Evolutionary conservation across 1,139 yeast genomes (phyloP).

Genomic region (Kodamaea fungicola): DNA sequence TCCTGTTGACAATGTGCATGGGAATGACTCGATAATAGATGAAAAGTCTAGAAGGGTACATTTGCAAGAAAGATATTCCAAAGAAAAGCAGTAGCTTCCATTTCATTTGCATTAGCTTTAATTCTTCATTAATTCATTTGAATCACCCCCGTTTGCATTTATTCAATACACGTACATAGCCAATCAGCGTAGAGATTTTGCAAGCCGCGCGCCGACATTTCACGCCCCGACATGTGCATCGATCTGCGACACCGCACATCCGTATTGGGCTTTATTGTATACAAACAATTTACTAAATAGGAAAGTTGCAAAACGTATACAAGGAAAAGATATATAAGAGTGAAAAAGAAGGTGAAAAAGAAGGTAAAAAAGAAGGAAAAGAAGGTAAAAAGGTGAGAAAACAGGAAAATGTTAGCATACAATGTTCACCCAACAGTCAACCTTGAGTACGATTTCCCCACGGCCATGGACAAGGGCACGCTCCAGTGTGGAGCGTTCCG

Average conservation of each 20-base stretch:
- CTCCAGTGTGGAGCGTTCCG: conserved; percentile 9
- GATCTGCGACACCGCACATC: no score
- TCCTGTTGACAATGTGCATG: conserved; percentile 56
- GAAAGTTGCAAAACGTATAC: conserved; percentile 7
- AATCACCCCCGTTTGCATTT: no score
- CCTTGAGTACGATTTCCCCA: conserved; percentile 24
- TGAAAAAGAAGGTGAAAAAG: not conserved
- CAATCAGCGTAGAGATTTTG: no score
- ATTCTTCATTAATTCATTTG: no score
- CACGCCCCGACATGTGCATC: no score
- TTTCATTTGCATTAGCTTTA: no score
- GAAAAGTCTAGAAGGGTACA: conserved; percentile 16
- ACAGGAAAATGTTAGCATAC: conserved; percentile 6
- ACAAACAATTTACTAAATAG: conserved; percentile 21
- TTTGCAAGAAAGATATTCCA: conserved; percentile 7
- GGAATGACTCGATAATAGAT: conserved; percentile 40
- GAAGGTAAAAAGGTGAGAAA: no score
- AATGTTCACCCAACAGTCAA: conserved; percentile 14
- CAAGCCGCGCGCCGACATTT: no score
- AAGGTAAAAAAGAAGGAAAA: no score
- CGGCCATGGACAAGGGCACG: not conserved
- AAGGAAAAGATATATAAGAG: not conserved
- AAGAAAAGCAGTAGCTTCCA: not conserved
- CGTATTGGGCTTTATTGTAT: conserved; percentile 4
- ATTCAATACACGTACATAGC: no score